phyloP scores from a whole-genome alignment of 208 protist genomes.

The Crithidia mellificae region DNA sequence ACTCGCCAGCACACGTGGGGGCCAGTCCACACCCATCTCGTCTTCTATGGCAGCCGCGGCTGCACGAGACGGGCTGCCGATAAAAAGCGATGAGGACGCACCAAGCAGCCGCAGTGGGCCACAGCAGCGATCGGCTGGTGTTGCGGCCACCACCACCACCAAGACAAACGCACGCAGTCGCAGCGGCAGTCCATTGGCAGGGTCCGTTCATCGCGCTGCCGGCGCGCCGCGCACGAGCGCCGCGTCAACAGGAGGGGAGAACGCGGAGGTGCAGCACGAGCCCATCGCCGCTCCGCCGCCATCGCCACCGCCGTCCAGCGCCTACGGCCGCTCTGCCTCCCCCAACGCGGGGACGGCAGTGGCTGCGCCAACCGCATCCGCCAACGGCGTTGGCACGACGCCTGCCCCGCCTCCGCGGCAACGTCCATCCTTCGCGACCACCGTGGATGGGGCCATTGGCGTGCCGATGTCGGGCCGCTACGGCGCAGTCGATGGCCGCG shows the following conservation, averaged over 20 bases:
- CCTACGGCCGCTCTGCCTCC: neutral
- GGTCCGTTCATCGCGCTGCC: too few relatives aligned
- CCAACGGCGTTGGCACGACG: too few relatives aligned
- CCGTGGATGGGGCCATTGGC: neutral
- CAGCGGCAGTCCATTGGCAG: neutral
- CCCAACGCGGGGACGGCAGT: too few relatives aligned
- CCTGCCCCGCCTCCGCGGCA: neutral
- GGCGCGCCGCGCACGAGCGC: neutral
- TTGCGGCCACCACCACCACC: too few relatives aligned
- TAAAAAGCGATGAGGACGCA: too few relatives aligned
- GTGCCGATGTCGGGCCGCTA: neutral
- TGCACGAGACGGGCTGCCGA: too few relatives aligned
- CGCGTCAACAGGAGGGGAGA: neutral
- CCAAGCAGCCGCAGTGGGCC: too few relatives aligned
- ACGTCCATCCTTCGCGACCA: neutral
- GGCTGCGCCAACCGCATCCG: too few relatives aligned
- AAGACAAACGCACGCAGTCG: too few relatives aligned
- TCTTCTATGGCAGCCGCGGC: constrained; percentile 4
- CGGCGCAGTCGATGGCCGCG: neutral
- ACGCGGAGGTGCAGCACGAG: neutral
- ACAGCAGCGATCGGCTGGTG: too few relatives aligned
- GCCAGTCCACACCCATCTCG: neutral
- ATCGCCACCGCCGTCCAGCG: neutral
- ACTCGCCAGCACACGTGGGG: neutral
- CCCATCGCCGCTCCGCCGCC: neutral